phyloP scores from a whole-genome alignment of 208 protist species.

The Leishmania martiniquensis region DNA sequence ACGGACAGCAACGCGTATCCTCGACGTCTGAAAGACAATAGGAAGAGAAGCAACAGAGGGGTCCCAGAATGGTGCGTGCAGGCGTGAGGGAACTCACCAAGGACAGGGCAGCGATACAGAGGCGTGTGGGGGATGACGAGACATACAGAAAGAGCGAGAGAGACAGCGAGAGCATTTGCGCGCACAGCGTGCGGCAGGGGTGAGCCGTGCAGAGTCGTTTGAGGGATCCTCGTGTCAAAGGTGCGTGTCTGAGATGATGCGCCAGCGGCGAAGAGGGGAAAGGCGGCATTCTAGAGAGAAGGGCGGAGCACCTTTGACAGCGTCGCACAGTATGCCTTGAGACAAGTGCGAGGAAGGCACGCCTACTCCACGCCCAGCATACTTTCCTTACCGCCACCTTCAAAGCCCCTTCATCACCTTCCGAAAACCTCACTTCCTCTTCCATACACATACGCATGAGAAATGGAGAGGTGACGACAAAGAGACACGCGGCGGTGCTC shows the following conservation, averaged over 20 bases:
- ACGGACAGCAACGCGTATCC: background rate
- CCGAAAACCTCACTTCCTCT: too few species aligned
- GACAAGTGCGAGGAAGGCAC: background rate
- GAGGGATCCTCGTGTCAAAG: too few species aligned
- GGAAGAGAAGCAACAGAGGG: conserved; percentile 6
- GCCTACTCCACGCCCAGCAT: background rate
- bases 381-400: background rate
- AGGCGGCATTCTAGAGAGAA: too few species aligned
- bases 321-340: background rate
- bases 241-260: too few species aligned
- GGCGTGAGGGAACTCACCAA: background rate
- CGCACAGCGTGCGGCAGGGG: too few species aligned
- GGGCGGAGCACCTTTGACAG: background rate
- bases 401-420: too few species aligned
- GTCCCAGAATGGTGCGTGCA: background rate
- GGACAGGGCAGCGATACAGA: background rate
- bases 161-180: background rate
- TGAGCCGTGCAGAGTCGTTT: too few species aligned
- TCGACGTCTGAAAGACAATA: conserved; percentile 3
- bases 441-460: too few species aligned
- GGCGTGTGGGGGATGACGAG: background rate
- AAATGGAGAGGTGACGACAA: too few species aligned
- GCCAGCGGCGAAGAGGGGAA: background rate
- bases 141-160: background rate
- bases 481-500: too few species aligned